Base-by-base conservation (phyloP, 306 rosid genomes). In the Vigna angularis region DNA sequence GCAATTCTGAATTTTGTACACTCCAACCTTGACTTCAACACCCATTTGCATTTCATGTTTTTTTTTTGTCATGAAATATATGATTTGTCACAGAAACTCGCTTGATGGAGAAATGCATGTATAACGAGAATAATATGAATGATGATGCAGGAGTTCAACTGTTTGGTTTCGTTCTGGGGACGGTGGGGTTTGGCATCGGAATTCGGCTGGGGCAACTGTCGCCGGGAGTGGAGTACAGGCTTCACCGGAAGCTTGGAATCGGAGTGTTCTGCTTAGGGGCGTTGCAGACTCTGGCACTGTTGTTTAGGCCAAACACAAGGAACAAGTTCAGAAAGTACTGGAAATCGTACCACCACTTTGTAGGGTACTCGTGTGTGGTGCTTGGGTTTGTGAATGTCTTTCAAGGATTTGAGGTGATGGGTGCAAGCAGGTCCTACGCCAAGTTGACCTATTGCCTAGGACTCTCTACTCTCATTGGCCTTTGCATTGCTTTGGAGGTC, bases 311-410 rank as follows among this genome's bases (percentile, higher is more conserved):
- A 0, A 93, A 89, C 10, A 83, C 86, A 0, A 96, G 94, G 42
- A 90, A 86, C 86, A 96, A 91, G 85, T 88, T 88, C 74, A 89
- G 94, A 66, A 93, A 88, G 84, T 96, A 96, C 24, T 93, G 99
- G 99, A 96, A 96, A 72, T 93, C 96, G 0, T 96, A 96, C 66
- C 99, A 96, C 48, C 98, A 96, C 61, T 89, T 96, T 61, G 99
- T 93, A 0, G 99, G 99, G 74, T 96, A 96, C 48, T 82, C 94
- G n/a, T 93, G 98, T 52, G 99, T 96, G 70, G 94, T 96, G 62
- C 76, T 93, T n/a, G 97, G 94, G 6, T 87, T 89, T 56, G 96
- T 96, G 83, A 96, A 96, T 40, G 98, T 93, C 26, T 93, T 96
- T 58, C 87, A 93, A 18, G 99, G 99, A 0, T 91, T 96, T 51